A percentile compares a stretch with the other conserved stretches of the same genome.
Conservation (phyloP, 345 rosid species). For the Eucalyptus sideroxylon region DNA sequence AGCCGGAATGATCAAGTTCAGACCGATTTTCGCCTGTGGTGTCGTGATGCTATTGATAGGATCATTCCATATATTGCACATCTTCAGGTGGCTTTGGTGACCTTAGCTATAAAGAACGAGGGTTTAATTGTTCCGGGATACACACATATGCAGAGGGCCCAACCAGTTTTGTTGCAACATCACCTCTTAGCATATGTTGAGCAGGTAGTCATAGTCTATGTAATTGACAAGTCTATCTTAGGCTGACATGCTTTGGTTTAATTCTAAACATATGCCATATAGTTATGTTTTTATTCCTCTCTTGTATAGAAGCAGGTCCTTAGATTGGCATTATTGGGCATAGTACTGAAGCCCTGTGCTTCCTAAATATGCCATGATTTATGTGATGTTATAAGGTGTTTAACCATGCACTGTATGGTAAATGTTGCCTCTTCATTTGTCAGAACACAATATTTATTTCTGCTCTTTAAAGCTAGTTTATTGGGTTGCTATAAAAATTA, state of each 20-base stretch:
- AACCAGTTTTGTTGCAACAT: conserved; percentile 83
- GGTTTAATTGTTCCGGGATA: conserved; percentile 86
- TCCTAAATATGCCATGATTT: neutral
- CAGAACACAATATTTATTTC: neutral
- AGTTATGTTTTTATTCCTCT: neutral
- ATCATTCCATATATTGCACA: conserved; percentile 23
- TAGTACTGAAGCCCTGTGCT: neutral
- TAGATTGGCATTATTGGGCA: neutral
- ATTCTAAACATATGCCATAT: neutral
- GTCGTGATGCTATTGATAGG: conserved; percentile 79
- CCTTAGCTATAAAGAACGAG: conserved; percentile 57
- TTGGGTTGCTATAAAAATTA: neutral
- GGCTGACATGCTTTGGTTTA: neutral
- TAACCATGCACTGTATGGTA: neutral
- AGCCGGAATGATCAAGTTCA: conserved; percentile 86
- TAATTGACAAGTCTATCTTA: neutral
- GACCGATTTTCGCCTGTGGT: conserved; percentile 91
- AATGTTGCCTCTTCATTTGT: neutral
- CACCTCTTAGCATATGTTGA: conserved; percentile 78
- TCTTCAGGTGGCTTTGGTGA: conserved; percentile 61
- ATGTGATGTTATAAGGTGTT: neutral
- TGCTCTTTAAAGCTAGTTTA: neutral
- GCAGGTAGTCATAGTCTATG: conserved; percentile 35
- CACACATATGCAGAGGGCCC: conserved; percentile 94
- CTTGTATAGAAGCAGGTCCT: neutral